Base-by-base conservation (phyloP, 805 yeast genomes). In the Sungouiella thailandica region DNA sequence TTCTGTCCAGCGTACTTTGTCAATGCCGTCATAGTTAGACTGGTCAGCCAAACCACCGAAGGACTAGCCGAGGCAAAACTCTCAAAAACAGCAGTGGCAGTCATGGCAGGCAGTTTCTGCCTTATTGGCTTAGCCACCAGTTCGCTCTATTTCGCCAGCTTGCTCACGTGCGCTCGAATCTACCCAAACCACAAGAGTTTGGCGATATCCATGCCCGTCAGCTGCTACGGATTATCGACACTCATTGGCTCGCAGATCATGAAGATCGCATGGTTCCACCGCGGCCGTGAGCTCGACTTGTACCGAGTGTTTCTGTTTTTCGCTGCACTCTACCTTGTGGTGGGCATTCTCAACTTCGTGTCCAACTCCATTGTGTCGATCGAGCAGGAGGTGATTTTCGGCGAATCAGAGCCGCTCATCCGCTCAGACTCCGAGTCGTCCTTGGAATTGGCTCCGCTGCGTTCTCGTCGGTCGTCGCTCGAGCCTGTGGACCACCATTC, bases 151-250 rank as follows among this genome's bases (percentile, higher is more conserved):
- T 83, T 83, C 50, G 72, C 83, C 41, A 74, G 85, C 29, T 60
- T 83, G 41, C 57, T 83, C 19, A 83, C 94, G 2, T 86, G 96
- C 60, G 94, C 96, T 2, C 79, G 83, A 48, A 73, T 88, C n/a
- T 84, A 78, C 50, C 94, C 95, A 0, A 65, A 75, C 25, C 68
- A 70, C 30, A 84, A 86, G 39, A 82, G 95, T 2, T 58, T 90
- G 35, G 83, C 95, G 20, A 86, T 90, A 28, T 82, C 94, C 34
- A 71, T 83, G 28, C 98, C 98, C 0, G 89, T 90, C 2, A 76
- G 95, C 1, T 82, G 82, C 42, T 89, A 83, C 56, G 98, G 97
- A 1, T 50, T 87, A 19, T 82, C 95, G 4, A 75, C 95, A 2
- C 63, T 93, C 35, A 57, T 89, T 30, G 82, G 84, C 3, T 72